Percentiles rank a stretch among this genome's conserved stretches.
These are phyloP conservation scores for Hygrophoropsis aurantiaca DNA, from an alignment of 768 basidiomycete genomes.

Conservation along the genomic window DNA sequence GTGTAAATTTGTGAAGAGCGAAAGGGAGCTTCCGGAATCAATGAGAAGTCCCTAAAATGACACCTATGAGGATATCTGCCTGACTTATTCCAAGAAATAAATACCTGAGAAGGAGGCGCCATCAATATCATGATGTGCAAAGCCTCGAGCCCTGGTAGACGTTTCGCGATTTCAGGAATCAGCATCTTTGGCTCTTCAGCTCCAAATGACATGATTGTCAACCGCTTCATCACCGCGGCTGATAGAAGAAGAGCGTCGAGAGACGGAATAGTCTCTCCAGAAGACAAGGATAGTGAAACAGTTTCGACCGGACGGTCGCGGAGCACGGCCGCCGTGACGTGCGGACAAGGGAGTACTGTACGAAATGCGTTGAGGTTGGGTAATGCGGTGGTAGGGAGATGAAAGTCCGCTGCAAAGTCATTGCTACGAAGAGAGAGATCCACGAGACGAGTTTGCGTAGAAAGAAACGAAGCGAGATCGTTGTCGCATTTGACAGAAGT, in stretches of 20 bases:
- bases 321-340: conserved; percentile 45
- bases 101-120: conserved; percentile 45
- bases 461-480: conserved; percentile 50
- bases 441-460: conserved; percentile 43
- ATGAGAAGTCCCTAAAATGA: conserved; percentile 40
- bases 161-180: conserved; percentile 45
- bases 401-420: conserved; percentile 33
- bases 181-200: conserved; percentile 42
- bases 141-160: conserved; percentile 54
- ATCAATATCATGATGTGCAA: conserved; percentile 60
- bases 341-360: conserved; percentile 51
- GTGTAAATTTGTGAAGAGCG: conserved; percentile 41
- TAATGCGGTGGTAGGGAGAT: conserved; percentile 40
- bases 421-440: conserved; percentile 60
- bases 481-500: conserved; percentile 57
- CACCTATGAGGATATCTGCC: background rate
- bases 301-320: conserved; percentile 46
- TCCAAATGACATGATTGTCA: conserved; percentile 63
- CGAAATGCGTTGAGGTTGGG: conserved; percentile 51
- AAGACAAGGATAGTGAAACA: conserved; percentile 54
- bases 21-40: conserved; percentile 38
- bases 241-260: conserved; percentile 45
- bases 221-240: conserved; percentile 39
- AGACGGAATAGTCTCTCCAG: conserved; percentile 36
- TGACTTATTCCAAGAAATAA: background rate